phyloP scores from a whole-genome alignment of 805 yeast genomes.

The Lachancea quebecensis region DNA sequence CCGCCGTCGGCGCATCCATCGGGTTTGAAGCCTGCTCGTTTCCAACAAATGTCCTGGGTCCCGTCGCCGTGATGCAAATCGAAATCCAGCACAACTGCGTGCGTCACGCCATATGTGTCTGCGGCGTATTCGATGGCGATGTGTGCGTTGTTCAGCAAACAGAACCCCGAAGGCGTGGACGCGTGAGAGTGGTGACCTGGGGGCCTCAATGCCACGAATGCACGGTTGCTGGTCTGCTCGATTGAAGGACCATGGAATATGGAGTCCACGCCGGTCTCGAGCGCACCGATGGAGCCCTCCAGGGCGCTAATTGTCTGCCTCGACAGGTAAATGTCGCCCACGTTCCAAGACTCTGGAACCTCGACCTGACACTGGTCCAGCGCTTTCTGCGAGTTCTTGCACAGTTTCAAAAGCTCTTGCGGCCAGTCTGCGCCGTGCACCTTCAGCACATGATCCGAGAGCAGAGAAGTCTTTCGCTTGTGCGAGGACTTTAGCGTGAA shows the following conservation, averaged over 20 bases:
- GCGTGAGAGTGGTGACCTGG: conserved; percentile 88
- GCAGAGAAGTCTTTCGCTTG: conserved; percentile 39
- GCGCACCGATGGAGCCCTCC: conserved; percentile 70
- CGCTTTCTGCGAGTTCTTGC: conserved; percentile 51
- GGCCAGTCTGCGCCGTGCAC: conserved; percentile 80
- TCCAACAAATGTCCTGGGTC: conserved; percentile 80
- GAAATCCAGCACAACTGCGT: conserved; percentile 74
- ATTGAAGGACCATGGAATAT: conserved; percentile 35
- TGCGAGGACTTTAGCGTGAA: conserved; percentile 41
- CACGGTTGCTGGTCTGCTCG: conserved; percentile 35
- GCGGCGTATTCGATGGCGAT: conserved; percentile 74
- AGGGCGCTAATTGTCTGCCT: conserved; percentile 61
- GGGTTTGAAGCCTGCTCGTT: conserved; percentile 43
- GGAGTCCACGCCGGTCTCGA: conserved; percentile 63
- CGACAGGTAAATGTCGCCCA: conserved; percentile 73
- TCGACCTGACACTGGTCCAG: conserved; percentile 51
- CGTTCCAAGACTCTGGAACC: conserved; percentile 75
- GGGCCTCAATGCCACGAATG: conserved; percentile 67
- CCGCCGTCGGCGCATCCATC: conserved; percentile 31
- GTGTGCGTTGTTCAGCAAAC: conserved; percentile 74
- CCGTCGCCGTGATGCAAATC: conserved; percentile 91
- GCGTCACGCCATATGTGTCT: conserved; percentile 56
- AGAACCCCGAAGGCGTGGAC: conserved; percentile 78
- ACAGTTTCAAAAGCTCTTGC: conserved; percentile 45
- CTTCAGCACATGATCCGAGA: conserved; percentile 52